Conservation (phyloP, 1,284 basidiomycete species). For the Microstroma glucosiphilum region DNA sequence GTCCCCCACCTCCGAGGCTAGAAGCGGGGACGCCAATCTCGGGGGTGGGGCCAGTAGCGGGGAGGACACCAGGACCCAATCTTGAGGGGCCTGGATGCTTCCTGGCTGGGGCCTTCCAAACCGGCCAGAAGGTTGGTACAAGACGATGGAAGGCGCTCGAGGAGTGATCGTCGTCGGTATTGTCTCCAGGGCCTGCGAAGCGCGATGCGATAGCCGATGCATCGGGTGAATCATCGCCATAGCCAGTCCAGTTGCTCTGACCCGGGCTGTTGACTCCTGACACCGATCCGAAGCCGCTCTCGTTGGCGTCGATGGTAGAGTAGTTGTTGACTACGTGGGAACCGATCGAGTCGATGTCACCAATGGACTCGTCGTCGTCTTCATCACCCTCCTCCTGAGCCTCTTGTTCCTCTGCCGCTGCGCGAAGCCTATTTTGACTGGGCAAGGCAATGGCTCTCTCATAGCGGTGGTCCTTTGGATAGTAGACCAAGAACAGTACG, state of each 20-base stretch:
- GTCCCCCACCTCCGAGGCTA: neutral
- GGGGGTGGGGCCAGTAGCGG: conserved; percentile 3
- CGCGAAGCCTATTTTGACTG: neutral
- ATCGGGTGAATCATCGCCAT: conserved; percentile 8
- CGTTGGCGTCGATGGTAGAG: conserved; percentile 14
- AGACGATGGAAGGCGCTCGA: conserved; percentile 35
- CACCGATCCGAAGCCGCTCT: conserved; percentile 3
- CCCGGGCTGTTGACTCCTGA: conserved; percentile 1
- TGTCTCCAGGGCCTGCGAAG: neutral
- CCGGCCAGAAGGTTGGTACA: conserved; percentile 41
- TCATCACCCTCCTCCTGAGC: conserved; percentile 7
- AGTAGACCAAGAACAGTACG: conserved; percentile 85
- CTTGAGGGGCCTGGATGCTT: neutral
- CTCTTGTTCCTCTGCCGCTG: conserved; percentile 1
- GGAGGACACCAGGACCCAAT: neutral
- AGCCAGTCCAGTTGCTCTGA: neutral
- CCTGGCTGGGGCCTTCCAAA: conserved; percentile 41
- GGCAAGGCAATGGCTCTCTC: conserved; percentile 39
- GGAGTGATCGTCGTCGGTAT: neutral
- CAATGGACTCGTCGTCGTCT: conserved; percentile 30
- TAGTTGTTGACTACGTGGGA: conserved; percentile 46
- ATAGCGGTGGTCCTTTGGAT: conserved; percentile 74
- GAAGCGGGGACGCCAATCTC: conserved; percentile 3
- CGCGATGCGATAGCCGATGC: conserved; percentile 5
- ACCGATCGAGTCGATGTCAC: conserved; percentile 44